Evolutionary conservation across 2,329 filamentous ascomycete species (phyloP), one percentile per base, ranked within the genome.

Genomic region (Cladosporium oxysporum): DNA sequence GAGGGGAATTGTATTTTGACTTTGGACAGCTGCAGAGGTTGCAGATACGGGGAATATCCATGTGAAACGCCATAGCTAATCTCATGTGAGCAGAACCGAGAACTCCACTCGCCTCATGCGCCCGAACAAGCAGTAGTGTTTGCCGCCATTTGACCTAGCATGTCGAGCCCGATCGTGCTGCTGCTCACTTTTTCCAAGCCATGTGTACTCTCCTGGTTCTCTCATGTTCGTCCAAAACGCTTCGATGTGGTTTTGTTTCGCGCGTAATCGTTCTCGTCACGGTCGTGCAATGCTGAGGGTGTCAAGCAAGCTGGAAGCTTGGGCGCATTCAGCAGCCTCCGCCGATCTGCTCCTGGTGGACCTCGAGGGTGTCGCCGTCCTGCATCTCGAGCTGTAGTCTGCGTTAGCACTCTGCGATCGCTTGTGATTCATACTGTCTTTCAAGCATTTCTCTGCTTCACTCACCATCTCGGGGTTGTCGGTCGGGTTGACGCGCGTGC

Each of bases 271-370:
- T 63, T 63, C 61, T 63, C 61, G 61, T 63, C 16, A 47, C 5
- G 33, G 50, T 63, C 61, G 61, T 63, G 55, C n/a, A 58, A 28
- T 62, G 59, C 29, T 35, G 21, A 31, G 41, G 33, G n/a, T 26
- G 33, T 44, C n/a, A 23, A 53, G 60, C 21, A 47, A 47, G 23
- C 16, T 21, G 16, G 26, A 4, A 33, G 52, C 28, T 55, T 55
- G 23, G 23, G 29, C 23, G 21, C 18, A 35, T 49, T 63, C 61
- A 63, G 61, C 50, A 63, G 68, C 93, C 94, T 16, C 55, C 55
- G 67, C 95, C 95, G 68, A 98, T 95, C 82, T 99, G 95, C 79
- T 99, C 95, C 79, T 98, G 95, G 78, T 98, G 94, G 29, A 99
- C 95, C 77, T 99, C 95, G 29, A 99, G 88, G 0, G 92, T 96